Conservation (phyloP, 306 rosid species). For the Prunus salicina region DNA sequence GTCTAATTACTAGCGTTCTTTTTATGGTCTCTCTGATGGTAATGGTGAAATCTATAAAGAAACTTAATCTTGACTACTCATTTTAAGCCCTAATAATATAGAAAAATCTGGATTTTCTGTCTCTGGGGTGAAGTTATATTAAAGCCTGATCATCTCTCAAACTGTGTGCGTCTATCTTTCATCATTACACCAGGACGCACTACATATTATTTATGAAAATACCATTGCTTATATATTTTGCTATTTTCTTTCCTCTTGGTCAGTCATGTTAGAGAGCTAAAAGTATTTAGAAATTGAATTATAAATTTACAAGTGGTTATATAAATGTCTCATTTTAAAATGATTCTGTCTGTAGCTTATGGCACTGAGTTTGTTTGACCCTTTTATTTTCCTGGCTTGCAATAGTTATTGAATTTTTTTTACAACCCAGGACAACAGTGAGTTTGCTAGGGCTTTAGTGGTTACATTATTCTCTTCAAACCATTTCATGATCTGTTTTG, state of each 20-base stretch:
- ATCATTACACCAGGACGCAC: too few species aligned
- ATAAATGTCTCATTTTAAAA: neutral
- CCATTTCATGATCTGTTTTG: neutral
- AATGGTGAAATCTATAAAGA: neutral
- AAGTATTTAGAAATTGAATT: neutral
- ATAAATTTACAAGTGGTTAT: neutral
- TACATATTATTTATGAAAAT: too few species aligned
- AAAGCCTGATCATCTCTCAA: neutral
- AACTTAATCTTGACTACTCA: too few species aligned
- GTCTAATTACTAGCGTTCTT: neutral
- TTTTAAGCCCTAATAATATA: too few species aligned
- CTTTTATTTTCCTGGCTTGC: neutral
- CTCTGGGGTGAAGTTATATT: neutral
- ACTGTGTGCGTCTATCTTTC: too few species aligned
- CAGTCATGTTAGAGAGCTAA: neutral
- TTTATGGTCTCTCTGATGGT: neutral
- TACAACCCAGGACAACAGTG: neutral
- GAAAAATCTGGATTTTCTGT: neutral
- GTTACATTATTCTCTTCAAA: neutral
- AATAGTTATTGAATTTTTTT: neutral
- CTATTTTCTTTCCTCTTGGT: neutral
- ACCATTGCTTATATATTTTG: too few species aligned
- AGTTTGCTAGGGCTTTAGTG: neutral
- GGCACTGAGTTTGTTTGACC: neutral
- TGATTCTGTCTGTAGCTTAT: neutral